Conservation (phyloP, 192 early-diverging fungal genomes). For the Funneliformis geosporum region DNA sequence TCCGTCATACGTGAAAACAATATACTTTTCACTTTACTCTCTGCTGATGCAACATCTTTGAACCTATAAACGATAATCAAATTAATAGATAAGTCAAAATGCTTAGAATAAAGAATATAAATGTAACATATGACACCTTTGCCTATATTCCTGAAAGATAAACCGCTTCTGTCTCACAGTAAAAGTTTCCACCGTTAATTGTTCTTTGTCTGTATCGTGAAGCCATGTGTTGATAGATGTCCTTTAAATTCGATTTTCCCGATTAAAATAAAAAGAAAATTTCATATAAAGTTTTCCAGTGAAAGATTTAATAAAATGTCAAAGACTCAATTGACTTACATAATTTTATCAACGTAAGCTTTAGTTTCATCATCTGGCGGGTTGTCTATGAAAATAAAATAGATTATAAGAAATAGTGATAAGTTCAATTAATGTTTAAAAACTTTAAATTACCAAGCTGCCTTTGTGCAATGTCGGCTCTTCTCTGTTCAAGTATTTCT, state of each 20-base stretch:
- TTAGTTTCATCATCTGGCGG: constrained; percentile 25
- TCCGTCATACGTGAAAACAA: constrained; percentile 50
- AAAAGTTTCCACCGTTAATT: constrained; percentile 47
- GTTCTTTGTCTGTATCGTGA: constrained; percentile 30
- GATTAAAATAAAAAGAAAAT: neutral
- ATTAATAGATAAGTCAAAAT: neutral
- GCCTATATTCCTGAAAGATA: constrained; percentile 73
- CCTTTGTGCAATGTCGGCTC: constrained; percentile 21
- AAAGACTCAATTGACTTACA: neutral
- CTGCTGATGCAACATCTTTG: constrained; percentile 52
- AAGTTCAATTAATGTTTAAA: neutral
- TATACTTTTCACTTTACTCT: constrained; percentile 38
- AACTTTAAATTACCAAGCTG: constrained; percentile 25
- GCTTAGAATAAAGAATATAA: neutral
- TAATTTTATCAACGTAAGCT: constrained; percentile 3
- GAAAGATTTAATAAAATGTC: neutral
- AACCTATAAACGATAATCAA: constrained; percentile 35
- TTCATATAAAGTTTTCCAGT: neutral
- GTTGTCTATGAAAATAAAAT: constrained; percentile 16
- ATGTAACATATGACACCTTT: constrained; percentile 30
- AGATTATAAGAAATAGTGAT: neutral
- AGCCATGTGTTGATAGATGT: constrained; percentile 47
- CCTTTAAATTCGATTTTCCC: constrained; percentile 16
- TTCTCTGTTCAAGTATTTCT: constrained; percentile 4
- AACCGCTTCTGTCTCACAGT: constrained; percentile 71